Evolutionary conservation across 169 alveolate genomes (phyloP), one percentile per base, ranked within the genome.

Genomic region (Perkinsus marinus): DNA sequence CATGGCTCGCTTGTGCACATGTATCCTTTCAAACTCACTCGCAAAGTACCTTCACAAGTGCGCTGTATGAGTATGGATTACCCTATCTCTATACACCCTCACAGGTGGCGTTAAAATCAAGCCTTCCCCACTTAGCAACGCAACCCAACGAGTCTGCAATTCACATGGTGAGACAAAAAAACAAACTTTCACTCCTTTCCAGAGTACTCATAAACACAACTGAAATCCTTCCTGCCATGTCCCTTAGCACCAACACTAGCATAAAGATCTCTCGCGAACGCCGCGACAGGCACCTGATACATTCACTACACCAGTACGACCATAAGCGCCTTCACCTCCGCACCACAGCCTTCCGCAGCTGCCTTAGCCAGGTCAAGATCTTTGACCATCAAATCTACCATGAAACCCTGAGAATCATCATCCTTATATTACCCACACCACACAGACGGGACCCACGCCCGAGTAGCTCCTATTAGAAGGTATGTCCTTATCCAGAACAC

Each of bases 361-460:
- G 92, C 95, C 41, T 93, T 89, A 26, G 96, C 96, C 57, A 95
- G 91, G 2, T 94, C 92, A 3, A 94, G 89, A 92, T 95, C 97
- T 46, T 95, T 95, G 17, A 93, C 90, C 91, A 94, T 94, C 38
- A 95, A 91, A 36, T 92, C 91, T 26, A 91, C 93, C 46, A 91
- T 92, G 79, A 95, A 95, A 30, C 97, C 97, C 13, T 57, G 79
- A 57, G 34, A 16, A 0, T 30, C 22, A 0, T 2, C 37, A 0
- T 26, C 3, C 34, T 16, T 2, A 57, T 57, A n/a, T n/a, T n/a
- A n/a, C n/a, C n/a, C 37, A 16, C 34, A 30, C 37, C 22, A 57
- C 34, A 13, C 34, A 41, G 46, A 10, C 46, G 10, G 46, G 46
- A 10, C 79, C 79, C 26, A 57, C 79, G 3, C 95, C 95, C 36